Base-by-base conservation (phyloP, 2,329 filamentous ascomycete species). In the Fonsecaea erecta region DNA sequence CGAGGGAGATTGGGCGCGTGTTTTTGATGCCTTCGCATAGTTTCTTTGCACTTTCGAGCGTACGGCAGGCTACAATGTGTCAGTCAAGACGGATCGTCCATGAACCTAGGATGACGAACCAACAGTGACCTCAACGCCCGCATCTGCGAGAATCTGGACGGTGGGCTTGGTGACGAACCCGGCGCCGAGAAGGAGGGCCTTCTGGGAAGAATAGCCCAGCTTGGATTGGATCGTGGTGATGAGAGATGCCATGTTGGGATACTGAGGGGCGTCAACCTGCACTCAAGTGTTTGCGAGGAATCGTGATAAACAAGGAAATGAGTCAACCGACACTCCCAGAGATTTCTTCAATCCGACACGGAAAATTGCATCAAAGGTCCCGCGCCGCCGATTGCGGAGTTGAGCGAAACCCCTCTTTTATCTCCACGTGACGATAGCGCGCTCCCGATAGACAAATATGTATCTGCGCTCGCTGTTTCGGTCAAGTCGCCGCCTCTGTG, bases 1-100 rank as follows among this genome's bases (percentile, higher is more conserved):
- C 92, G 76, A 98, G 87, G 62, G 91, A 87, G 80, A 96, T 90
- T 71, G 93, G 86, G 59, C 79, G 85, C 72, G 92, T 86, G 77
- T 91, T 86, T 78, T 88, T 84, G 77, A 94, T 85, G 73, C 89
- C 89, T 67, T 83, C 85, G 52, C 86, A 85, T 69, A 97, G 88
- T 73, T 87, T 86, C 84, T 96, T 82, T 63, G 93, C 92, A 60
- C 82, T 86, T 73, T 89, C 86, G 63, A 96, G 84, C 52, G 90
- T 94, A 77, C 93, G 84, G 85, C 92, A 96, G 73, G 93, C 91
- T 92, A 71, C 35, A 43, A 18, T 37, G 35, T 48, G 61, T 69
- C 57, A 67, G 60, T 48, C 35, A 35, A 59, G 26, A 40, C 18
- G 21, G 6, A 35, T 30, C 9, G 14, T 40, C 9, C 43, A 24